phyloP scores from a whole-genome alignment of 1,284 basidiomycete genomes.

The Peniophora sp. region DNA sequence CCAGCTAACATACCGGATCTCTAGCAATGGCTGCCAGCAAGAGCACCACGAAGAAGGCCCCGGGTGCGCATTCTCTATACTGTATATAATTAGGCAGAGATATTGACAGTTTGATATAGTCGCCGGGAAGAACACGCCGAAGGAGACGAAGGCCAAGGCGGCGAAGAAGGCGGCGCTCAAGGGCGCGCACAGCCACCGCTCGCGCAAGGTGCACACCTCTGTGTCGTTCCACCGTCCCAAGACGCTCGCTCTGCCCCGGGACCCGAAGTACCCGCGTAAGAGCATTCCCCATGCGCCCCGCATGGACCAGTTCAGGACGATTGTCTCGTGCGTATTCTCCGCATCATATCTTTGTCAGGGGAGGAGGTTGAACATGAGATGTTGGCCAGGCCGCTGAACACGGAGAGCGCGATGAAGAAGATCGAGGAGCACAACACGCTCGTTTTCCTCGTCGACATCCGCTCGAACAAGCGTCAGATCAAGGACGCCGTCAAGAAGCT shows the following conservation, averaged over 20 bases:
- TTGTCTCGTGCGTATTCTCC: conserved; percentile 62
- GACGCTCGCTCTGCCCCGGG: conserved; percentile 82
- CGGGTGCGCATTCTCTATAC: conserved; percentile 26
- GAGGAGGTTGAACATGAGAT: neutral
- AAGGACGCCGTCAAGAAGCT: conserved; percentile 99
- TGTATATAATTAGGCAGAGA: conserved; percentile 25
- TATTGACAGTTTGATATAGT: conserved; percentile 3
- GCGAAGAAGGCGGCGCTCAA: conserved; percentile 97
- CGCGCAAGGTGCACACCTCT: conserved; percentile 80
- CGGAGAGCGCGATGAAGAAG: conserved; percentile 92
- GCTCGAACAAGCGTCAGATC: conserved; percentile 97
- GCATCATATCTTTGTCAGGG: neutral
- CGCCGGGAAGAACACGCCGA: conserved; percentile 19
- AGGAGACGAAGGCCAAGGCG: conserved; percentile 80
- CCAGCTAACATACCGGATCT: neutral
- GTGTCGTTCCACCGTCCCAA: conserved; percentile 97
- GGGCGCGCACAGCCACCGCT: conserved; percentile 69
- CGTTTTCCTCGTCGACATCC: conserved; percentile 95
- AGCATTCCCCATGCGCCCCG: conserved; percentile 89
- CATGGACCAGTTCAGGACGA: conserved; percentile 96
- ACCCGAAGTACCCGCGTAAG: conserved; percentile 93
- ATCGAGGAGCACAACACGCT: conserved; percentile 99
- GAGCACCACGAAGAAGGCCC: conserved; percentile 52
- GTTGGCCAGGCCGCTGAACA: conserved; percentile 59
- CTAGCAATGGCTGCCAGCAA: conserved; percentile 53